A percentile compares a stretch with the other conserved stretches of the same genome.
Evolutionary conservation across 768 basidiomycete genomes (phyloP).

Genomic region (Tricholoma matsutake): DNA sequence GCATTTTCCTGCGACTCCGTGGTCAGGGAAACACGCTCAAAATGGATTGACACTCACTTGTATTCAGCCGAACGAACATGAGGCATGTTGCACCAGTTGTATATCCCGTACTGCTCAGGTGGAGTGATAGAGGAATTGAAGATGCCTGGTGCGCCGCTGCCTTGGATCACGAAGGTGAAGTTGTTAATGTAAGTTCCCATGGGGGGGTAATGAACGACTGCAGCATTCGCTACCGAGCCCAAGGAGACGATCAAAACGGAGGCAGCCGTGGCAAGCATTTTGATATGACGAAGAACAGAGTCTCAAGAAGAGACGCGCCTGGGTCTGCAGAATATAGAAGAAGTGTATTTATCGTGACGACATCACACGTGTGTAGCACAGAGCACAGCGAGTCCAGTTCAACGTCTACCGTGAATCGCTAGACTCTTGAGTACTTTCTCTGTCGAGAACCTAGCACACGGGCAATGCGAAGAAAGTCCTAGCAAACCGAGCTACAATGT

Average conservation of each 20-base stretch:
- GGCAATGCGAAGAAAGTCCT: no score
- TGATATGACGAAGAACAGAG: neutral
- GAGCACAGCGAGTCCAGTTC: no score
- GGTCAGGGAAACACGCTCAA: neutral
- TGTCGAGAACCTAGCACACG: no score
- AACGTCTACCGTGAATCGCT: no score
- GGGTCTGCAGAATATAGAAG: no score
- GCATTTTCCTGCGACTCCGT: neutral
- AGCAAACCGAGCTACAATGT: no score
- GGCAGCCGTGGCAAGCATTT: neutral
- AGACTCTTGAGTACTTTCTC: no score
- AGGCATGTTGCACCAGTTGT: conserved; percentile 58
- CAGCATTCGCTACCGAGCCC: conserved; percentile 12
- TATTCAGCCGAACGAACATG: conserved; percentile 45
- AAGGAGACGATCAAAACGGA: conserved; percentile 13
- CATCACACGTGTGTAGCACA: neutral
- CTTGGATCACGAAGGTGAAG: conserved; percentile 38
- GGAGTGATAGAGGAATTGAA: conserved; percentile 41
- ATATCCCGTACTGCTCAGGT: conserved; percentile 38
- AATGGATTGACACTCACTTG: conserved; percentile 28
- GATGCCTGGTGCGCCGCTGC: conserved; percentile 44
- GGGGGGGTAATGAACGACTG: conserved; percentile 39
- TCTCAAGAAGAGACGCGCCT: neutral
- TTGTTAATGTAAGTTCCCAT: conserved; percentile 39
- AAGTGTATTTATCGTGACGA: no score